These are phyloP conservation scores for Dendryphion nanum DNA, from an alignment of 2,329 filamentous ascomycete species.

Conservation along the genomic window DNA sequence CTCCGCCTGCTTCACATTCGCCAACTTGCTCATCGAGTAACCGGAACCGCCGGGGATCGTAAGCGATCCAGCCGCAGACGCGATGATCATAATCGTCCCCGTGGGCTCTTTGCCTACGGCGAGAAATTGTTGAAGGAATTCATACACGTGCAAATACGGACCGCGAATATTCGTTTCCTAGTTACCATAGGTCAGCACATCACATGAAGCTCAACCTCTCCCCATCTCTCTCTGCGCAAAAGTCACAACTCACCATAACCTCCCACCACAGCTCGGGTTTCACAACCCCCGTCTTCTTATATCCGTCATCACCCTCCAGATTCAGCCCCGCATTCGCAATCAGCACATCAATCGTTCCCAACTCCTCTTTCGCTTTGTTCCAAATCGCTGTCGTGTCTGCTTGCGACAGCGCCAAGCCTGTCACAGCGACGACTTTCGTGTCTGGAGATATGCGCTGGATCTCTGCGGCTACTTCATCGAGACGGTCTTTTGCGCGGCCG, in stretches of 20 bases:
- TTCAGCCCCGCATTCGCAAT: conserved; percentile 7
- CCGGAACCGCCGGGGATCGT: conserved; percentile 11
- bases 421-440: conserved; percentile 9
- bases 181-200: too few species aligned
- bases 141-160: conserved; percentile 8
- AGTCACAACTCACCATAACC: too few species aligned
- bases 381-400: conserved; percentile 8
- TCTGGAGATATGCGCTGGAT: conserved; percentile 5
- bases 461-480: conserved; percentile 8
- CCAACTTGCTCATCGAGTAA: conserved; percentile 14
- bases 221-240: too few species aligned
- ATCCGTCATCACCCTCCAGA: neutral
- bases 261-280: neutral
- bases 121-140: conserved; percentile 7
- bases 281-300: neutral
- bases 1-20: conserved; percentile 8
- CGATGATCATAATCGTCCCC: conserved; percentile 14
- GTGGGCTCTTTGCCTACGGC: conserved; percentile 1
- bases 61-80: conserved; percentile 8
- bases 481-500: conserved; percentile 10
- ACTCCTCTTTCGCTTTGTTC: conserved; percentile 6
- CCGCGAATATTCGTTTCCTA: conserved; percentile 7
- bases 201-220: too few species aligned
- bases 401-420: conserved; percentile 8
- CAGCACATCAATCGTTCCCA: conserved; percentile 7